Conservation (phyloP, 345 rosid species). For the Limnanthes douglasii region DNA sequence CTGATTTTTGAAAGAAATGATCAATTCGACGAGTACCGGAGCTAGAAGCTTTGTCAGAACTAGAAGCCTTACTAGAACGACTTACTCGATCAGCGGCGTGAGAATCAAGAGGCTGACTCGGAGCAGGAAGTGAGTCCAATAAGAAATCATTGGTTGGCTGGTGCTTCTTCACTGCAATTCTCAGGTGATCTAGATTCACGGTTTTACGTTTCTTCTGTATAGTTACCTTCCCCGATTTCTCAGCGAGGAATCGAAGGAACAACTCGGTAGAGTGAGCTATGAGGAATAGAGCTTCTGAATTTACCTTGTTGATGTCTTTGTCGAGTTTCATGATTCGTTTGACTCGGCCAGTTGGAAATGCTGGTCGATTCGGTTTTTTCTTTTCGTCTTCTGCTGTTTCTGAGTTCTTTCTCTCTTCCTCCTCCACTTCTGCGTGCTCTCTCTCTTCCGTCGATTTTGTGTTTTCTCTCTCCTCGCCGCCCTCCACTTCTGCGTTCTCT, state of each 20-base stretch:
- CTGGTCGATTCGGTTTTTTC: constrained; percentile 24
- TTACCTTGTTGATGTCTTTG: constrained; percentile 73
- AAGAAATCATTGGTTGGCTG: constrained; percentile 72
- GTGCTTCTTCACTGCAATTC: constrained; percentile 59
- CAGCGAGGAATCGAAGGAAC: constrained; percentile 64
- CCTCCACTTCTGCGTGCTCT: no score
- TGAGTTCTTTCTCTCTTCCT: no score
- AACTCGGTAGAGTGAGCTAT: constrained; percentile 44
- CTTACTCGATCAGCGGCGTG: constrained; percentile 6
- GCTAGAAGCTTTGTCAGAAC: constrained; percentile 22
- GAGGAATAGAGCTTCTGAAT: constrained; percentile 61
- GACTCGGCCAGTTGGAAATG: constrained; percentile 50
- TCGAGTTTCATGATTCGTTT: constrained; percentile 84
- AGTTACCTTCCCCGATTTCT: constrained; percentile 39
- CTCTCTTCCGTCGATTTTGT: no score
- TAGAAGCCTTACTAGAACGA: constrained; percentile 8
- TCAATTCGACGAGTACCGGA: constrained; percentile 54
- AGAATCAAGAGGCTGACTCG: constrained; percentile 18
- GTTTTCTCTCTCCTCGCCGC: no score
- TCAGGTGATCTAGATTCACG: constrained; percentile 51
- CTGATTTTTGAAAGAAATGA: constrained; percentile 36
- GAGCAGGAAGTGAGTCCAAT: constrained; percentile 63
- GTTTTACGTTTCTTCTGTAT: constrained; percentile 58
- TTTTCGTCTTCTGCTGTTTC: no score
- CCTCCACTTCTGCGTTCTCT: no score